Evolutionary conservation across 2,329 filamentous ascomycete species (phyloP), one percentile per base, ranked within the genome.

Genomic region (Erysiphe pisi): DNA sequence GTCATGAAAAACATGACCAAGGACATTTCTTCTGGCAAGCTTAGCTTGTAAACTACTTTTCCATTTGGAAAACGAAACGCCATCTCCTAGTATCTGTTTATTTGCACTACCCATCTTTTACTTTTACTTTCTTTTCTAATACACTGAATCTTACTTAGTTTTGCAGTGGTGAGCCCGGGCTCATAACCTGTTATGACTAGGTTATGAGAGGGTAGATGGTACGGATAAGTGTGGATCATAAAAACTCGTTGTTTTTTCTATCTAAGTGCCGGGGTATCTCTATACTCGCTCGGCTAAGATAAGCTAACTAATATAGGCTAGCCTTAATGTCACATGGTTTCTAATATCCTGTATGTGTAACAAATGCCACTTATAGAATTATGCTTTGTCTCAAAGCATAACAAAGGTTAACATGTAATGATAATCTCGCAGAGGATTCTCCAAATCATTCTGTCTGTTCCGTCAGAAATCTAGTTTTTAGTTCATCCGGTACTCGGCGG

Each of bases 1-100:
- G 43, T 73, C 68, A 18, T 73, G 31, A 28, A 47, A 73, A 4
- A 73, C 68, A 45, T 73, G 68, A 73, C 36, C 68, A 31, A 73
- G 68, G 68, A 31, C 20, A 18, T 45, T 18, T 11, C 25, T 16
- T 25, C 49, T 47, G 12, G 49, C 3, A 1, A 65, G 61, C 4
- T 18, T 40, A 1, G 43, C 43, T n/a, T 73, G 68, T 6, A 73
- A 2, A 25, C 43, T 43, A 12, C 28, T 3, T 3, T 65, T 12
- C 25, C 61, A 14, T 56, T 61, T 61, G 7, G 20, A 68, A 40
- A 40, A 68, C n/a, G 8, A 36, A 4, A 65, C 49, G n/a, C n/a
- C n/a, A n/a, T n/a, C n/a, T n/a, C n/a, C n/a, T n/a, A n/a, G n/a
- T n/a, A n/a, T n/a, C n/a, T n/a, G n/a, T n/a, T 56, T 18, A 3